Percentiles rank a stretch among this genome's conserved stretches.
Conservation (phyloP, 805 yeast genomes). For the Jamesozyma piceae region DNA sequence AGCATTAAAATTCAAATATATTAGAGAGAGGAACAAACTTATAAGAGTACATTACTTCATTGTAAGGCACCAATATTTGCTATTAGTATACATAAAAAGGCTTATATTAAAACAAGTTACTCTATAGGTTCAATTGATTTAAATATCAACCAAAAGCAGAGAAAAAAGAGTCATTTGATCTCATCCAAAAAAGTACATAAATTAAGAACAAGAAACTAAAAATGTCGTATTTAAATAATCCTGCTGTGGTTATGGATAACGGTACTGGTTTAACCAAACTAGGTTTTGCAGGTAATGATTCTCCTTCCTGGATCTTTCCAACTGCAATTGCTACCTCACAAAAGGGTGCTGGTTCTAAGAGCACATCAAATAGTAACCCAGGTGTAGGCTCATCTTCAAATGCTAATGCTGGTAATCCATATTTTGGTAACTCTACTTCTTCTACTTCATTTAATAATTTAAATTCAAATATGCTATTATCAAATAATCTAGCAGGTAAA, state of each 20-base stretch:
- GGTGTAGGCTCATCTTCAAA: slow-evolving; percentile 1
- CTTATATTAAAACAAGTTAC: too few species aligned
- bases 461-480: slow-evolving; percentile 20
- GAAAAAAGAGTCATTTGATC: neutral
- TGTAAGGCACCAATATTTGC: too few species aligned
- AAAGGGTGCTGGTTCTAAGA: slow-evolving; percentile 24
- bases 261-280: slow-evolving; percentile 97
- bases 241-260: slow-evolving; percentile 96
- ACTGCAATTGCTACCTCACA: slow-evolving; percentile 80
- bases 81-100: too few species aligned
- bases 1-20: neutral
- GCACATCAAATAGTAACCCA: slow-evolving; percentile 34
- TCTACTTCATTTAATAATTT: slow-evolving; percentile 28
- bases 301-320: slow-evolving; percentile 95
- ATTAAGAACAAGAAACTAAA: too few species aligned
- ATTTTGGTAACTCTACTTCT: slow-evolving; percentile 31
- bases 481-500: slow-evolving; percentile 47
- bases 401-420: slow-evolving; percentile 14
- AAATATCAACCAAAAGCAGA: too few species aligned
- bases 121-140: too few species aligned
- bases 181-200: neutral
- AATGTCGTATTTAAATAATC: slow-evolving; percentile 63
- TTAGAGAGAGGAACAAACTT: too few species aligned
- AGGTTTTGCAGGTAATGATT: slow-evolving; percentile 97
- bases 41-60: too few species aligned